Base-by-base conservation (phyloP, 2,329 filamentous ascomycete genomes). In the Volutella citrinella region DNA sequence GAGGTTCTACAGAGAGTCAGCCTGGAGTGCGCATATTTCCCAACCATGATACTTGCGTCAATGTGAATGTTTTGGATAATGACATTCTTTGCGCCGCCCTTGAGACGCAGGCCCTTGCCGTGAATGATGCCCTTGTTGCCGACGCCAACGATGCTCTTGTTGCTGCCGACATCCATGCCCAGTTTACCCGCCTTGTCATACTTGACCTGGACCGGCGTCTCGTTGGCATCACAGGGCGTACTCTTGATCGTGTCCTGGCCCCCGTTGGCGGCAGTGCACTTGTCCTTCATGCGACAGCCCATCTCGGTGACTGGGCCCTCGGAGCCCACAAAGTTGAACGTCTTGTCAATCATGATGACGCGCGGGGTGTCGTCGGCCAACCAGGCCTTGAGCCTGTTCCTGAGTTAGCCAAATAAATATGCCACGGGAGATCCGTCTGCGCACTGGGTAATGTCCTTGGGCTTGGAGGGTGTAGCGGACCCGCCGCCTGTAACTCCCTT, bases 401-500 rank as follows among this genome's bases (percentile, higher is more conserved):
- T n/a, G n/a, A n/a, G n/a, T n/a, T n/a, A n/a, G n/a, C n/a, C n/a
- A n/a, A 22, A 22, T 12, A 22, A 22, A 22, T 8, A 12, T 22
- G n/a, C n/a, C n/a, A n/a, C 20, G 12, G 20, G 8, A 18, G 5
- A 3, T 3, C 10, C 7, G 14, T 72, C 71, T 24, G 80, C 70
- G 68, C 83, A 64, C 15, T 58, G 64, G 23, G 56, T 76, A 23
- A 66, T 71, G n/a, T n/a, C n/a, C 8, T 54, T 60, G 5, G 77
- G 77, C 43, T 75, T 72, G 6, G 72, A 71, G 12, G 74, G 57
- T 15, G 65, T 59, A 17, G 72, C 76, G 41, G 48, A 65, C 29
- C 76, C 78, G 49, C 78, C 78, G 24, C 78, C 78, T n/a, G 78
- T 82, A 17, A 76, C 72, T 24, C 76, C 76, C 40, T 56, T 57